Conservation (phyloP, 2,329 filamentous ascomycete genomes). For the Alternaria gansuensis region DNA sequence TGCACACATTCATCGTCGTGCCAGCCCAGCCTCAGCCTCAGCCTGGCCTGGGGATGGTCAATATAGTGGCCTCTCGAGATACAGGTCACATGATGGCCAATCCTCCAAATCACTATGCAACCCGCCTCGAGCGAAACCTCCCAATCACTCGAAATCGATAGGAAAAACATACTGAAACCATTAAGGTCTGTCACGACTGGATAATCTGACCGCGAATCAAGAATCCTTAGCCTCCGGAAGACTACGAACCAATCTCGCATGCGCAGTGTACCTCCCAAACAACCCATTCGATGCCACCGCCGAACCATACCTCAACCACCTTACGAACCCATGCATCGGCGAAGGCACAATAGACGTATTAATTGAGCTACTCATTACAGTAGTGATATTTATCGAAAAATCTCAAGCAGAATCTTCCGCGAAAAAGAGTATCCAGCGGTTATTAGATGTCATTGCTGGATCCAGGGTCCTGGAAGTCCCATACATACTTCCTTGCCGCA, state of each 20-base stretch:
- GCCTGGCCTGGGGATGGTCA: background rate
- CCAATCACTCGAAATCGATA: background rate
- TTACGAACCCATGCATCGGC: constrained; percentile 25
- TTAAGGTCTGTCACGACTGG: background rate
- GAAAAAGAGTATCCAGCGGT: background rate
- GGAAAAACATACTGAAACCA: background rate
- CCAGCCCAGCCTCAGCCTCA: background rate
- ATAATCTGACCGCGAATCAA: background rate
- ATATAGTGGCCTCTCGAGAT: no score
- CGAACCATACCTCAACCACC: constrained; percentile 34
- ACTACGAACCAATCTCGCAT: constrained; percentile 12
- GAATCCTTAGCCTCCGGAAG: fast-evolving
- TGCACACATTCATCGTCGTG: background rate
- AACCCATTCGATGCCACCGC: constrained; percentile 17
- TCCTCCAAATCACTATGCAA: background rate
- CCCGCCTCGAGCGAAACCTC: background rate
- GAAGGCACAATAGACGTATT: constrained; percentile 21
- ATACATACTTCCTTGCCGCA: background rate
- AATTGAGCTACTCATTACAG: background rate
- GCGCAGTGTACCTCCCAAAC: constrained; percentile 20
- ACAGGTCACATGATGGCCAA: background rate
- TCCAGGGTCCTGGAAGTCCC: background rate
- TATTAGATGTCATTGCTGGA: background rate
- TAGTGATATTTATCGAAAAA: background rate
- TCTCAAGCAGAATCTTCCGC: background rate